Conservation (phyloP, 148 eudicot genomes). For the Nyssa sinensis region DNA sequence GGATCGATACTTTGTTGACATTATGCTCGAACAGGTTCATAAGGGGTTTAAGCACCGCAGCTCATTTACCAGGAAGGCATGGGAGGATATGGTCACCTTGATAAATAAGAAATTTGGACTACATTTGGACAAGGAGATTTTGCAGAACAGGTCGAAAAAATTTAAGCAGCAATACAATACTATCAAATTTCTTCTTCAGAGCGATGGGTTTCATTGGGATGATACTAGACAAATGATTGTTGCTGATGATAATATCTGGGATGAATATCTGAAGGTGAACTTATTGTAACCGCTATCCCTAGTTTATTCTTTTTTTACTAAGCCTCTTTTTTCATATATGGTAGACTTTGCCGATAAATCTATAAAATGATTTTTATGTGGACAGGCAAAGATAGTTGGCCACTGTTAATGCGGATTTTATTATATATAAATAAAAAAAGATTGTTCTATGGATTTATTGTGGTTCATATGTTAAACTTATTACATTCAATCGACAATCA, state of each 20-base stretch:
- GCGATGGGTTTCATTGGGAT: neutral
- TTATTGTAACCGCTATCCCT: too few species aligned
- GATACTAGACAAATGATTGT: neutral
- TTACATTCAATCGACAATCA: neutral
- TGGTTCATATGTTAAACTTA: neutral
- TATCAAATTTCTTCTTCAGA: neutral
- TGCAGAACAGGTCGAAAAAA: neutral
- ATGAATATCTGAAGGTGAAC: neutral
- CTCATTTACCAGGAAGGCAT: neutral
- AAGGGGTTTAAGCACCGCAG: conserved; percentile 2
- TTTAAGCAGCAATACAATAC: conserved; percentile 1
- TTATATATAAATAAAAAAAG: too few species aligned
- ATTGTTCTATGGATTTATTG: neutral
- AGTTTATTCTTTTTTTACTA: too few species aligned
- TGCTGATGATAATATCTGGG: neutral
- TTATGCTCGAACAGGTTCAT: neutral
- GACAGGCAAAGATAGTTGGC: too few species aligned
- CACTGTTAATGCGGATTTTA: too few species aligned
- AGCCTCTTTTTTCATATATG: neutral
- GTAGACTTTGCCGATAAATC: neutral
- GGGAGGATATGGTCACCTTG: neutral
- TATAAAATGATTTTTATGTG: too few species aligned
- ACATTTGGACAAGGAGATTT: neutral
- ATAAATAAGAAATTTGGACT: neutral
- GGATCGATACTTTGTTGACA: neutral